phyloP scores from a whole-genome alignment of 371 early-diverging fungal genomes.

The Paraphysoderma sedebokerense region DNA sequence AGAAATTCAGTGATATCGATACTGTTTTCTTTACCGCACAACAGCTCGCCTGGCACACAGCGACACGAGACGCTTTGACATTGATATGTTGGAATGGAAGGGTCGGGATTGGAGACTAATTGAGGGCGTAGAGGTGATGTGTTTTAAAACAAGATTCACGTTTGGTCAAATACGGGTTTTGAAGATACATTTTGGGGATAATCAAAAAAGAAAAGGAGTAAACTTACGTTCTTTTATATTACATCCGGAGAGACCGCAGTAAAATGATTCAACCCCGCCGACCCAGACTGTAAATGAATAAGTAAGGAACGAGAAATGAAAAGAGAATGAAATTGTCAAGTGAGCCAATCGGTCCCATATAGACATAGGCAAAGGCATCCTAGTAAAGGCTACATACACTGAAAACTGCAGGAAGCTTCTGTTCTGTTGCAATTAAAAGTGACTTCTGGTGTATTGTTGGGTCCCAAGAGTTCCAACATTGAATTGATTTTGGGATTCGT shows the following conservation, averaged over 20 bases:
- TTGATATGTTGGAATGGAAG: constrained; percentile 28
- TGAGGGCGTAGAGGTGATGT: too few species aligned
- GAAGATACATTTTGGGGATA: neutral
- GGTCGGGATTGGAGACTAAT: constrained; percentile 23
- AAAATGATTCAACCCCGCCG: constrained; percentile 55
- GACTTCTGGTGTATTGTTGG: too few species aligned
- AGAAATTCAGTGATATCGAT: constrained; percentile 56
- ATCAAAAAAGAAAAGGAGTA: neutral
- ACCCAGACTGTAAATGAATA: constrained; percentile 39
- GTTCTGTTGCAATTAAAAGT: constrained; percentile 41
- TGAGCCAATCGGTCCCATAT: too few species aligned
- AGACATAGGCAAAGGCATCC: too few species aligned
- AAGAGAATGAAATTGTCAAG: neutral
- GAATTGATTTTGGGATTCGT: constrained; percentile 52
- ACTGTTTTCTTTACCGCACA: constrained; percentile 59
- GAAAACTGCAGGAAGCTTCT: constrained; percentile 24
- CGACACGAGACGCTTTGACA: constrained; percentile 49
- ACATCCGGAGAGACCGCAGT: constrained; percentile 48
- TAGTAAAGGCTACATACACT: constrained; percentile 29
- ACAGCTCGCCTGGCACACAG: constrained; percentile 51
- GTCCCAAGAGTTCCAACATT: constrained; percentile 29
- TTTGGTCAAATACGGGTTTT: too few species aligned
- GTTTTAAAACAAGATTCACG: too few species aligned
- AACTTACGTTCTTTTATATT: constrained; percentile 28
- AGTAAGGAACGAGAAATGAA: neutral